A percentile compares a stretch with the other conserved stretches of the same genome.
phyloP scores from a whole-genome alignment of 768 basidiomycete genomes.

The Tulasnella sp. region DNA sequence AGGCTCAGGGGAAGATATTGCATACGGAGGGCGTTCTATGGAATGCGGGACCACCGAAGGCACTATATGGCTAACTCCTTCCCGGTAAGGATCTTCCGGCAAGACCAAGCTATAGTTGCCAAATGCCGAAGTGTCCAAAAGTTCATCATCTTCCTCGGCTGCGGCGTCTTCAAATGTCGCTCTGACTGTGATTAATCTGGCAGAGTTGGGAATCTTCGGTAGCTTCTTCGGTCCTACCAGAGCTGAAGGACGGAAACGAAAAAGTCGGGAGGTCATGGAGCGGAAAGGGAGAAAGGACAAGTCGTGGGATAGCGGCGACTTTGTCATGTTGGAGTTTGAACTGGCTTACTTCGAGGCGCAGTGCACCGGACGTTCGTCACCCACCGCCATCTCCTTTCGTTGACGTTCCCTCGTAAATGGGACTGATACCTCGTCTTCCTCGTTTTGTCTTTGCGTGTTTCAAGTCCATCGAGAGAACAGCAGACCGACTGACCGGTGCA shows the following conservation, averaged over 20 bases:
- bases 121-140: slow-evolving; percentile 17
- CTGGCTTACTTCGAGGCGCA: not conserved
- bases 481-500: slow-evolving; percentile 75
- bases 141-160: not conserved
- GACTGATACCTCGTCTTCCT: not conserved
- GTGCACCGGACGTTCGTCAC: not conserved
- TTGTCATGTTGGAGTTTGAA: not conserved
- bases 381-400: not conserved
- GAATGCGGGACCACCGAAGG: slow-evolving; percentile 5
- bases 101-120: slow-evolving; percentile 25
- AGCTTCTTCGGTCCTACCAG: not conserved
- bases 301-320: not conserved
- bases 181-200: not conserved
- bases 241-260: not conserved
- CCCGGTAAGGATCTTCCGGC: slow-evolving; percentile 16
- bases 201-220: not conserved
- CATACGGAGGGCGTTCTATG: slow-evolving; percentile 19
- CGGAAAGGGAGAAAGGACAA: not conserved
- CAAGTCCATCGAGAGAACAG: slow-evolving; percentile 59
- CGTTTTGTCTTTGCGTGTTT: slow-evolving; percentile 49
- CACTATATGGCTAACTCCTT: slow-evolving; percentile 18
- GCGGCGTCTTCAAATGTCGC: not conserved
- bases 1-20: not conserved
- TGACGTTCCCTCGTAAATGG: not conserved
- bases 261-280: not conserved